phyloP scores from a whole-genome alignment of 306 rosid genomes.

The Begonia loranthoides region DNA sequence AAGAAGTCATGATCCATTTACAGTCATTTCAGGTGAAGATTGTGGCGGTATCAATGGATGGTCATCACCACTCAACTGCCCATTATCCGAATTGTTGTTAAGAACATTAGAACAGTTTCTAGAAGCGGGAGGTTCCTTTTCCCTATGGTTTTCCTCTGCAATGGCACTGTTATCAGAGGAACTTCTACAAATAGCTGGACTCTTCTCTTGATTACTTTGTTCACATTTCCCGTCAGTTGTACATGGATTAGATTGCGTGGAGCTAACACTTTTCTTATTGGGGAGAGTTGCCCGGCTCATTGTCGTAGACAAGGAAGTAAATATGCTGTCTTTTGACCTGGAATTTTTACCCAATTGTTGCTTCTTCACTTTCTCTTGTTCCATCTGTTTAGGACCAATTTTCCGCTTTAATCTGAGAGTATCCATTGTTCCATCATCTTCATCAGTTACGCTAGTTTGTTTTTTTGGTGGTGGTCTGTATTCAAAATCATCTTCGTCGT shows the following conservation, averaged over 20 bases:
- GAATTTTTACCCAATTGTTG: slow-evolving; percentile 47
- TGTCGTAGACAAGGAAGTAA: slow-evolving; percentile 66
- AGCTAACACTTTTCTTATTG: slow-evolving; percentile 34
- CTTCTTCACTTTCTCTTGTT: slow-evolving; percentile 47
- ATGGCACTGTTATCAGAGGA: slow-evolving; percentile 20
- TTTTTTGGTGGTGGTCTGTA: slow-evolving; percentile 80
- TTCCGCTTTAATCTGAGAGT: slow-evolving; percentile 65
- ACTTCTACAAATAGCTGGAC: slow-evolving; percentile 26
- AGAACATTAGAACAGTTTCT: slow-evolving; percentile 43
- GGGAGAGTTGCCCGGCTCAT: slow-evolving; percentile 74
- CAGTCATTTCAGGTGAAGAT: slow-evolving; percentile 87
- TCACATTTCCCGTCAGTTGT: slow-evolving; percentile 34
- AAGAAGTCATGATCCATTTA: slow-evolving; percentile 57
- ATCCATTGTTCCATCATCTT: slow-evolving; percentile 71
- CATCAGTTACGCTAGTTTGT: slow-evolving; percentile 46
- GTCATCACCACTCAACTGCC: slow-evolving; percentile 63
- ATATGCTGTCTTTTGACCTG: slow-evolving; percentile 55
- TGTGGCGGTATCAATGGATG: slow-evolving; percentile 58
- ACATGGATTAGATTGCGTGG: slow-evolving; percentile 14
- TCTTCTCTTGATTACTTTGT: slow-evolving; percentile 25
- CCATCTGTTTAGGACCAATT: slow-evolving; percentile 45
- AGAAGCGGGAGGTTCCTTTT: slow-evolving; percentile 41
- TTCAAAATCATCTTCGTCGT: slow-evolving; percentile 90
- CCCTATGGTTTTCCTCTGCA: slow-evolving; percentile 38
- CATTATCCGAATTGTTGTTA: slow-evolving; percentile 37